Percentiles rank a stretch among this genome's conserved stretches.
Evolutionary conservation across 306 rosid genomes (phyloP).

Genomic region (Medicago arabica): DNA sequence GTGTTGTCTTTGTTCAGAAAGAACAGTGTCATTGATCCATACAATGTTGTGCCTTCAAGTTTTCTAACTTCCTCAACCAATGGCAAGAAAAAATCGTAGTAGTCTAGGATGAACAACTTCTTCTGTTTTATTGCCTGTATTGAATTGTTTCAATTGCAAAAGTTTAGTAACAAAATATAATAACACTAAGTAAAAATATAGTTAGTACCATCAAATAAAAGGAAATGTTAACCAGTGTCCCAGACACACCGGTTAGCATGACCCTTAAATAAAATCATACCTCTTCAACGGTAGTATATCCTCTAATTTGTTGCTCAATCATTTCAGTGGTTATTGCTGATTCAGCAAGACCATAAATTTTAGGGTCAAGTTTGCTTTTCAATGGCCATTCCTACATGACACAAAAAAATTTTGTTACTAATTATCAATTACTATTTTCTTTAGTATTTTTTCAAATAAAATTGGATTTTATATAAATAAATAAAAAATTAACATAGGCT

Average conservation of each 20-base stretch:
- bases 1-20: slow-evolving; percentile 57
- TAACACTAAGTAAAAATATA: no score
- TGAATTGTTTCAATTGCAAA: neutral
- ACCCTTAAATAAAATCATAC: slow-evolving; percentile 41
- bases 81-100: slow-evolving; percentile 77
- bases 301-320: slow-evolving; percentile 64
- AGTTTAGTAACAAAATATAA: neutral
- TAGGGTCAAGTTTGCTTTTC: slow-evolving; percentile 75
- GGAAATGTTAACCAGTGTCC: no score
- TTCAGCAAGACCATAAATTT: slow-evolving; percentile 69
- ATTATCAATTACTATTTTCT: neutral
- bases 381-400: slow-evolving; percentile 90
- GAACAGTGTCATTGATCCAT: slow-evolving; percentile 83
- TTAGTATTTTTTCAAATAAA: neutral
- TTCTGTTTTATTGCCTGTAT: slow-evolving; percentile 65
- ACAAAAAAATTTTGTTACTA: neutral
- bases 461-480: neutral
- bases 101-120: slow-evolving; percentile 76
- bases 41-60: slow-evolving; percentile 67
- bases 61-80: slow-evolving; percentile 64
- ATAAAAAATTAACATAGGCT: neutral
- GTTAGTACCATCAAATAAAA: no score
- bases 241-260: no score
- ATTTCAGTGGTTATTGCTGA: slow-evolving; percentile 68
- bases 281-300: slow-evolving; percentile 56